Percentiles rank a stretch among this genome's conserved stretches.
These are phyloP conservation scores for Mucuna pruriens DNA, from an alignment of 306 rosid species.

Conservation along the genomic window DNA sequence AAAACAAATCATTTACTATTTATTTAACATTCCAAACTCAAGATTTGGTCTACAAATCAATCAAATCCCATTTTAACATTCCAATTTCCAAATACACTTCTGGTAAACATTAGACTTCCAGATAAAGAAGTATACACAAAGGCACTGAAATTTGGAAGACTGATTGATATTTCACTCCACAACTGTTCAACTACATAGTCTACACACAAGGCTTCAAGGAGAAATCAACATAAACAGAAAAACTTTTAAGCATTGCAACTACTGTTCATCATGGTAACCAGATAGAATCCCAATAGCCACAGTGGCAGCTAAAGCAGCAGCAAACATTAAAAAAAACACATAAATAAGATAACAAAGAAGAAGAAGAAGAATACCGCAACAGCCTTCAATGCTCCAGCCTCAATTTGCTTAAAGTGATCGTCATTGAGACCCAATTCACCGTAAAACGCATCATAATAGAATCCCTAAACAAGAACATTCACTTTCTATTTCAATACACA, in stretches of 20 bases:
- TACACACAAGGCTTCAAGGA: not conserved
- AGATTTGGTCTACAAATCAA: not conserved
- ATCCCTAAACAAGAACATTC: constrained; percentile 66
- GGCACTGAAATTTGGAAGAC: not conserved
- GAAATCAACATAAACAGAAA: constrained; percentile 10
- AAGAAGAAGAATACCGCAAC: constrained; percentile 59
- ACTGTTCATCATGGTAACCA: not conserved
- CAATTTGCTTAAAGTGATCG: constrained; percentile 84
- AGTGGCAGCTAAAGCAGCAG: not conserved
- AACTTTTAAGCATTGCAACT: not conserved
- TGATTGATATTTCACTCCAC: not conserved
- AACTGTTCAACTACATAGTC: not conserved
- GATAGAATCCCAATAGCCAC: not conserved
- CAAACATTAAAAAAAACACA: not conserved
- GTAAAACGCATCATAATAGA: constrained; percentile 91
- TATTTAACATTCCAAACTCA: not conserved
- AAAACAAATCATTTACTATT: not conserved
- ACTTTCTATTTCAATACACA: not conserved
- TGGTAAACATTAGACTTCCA: constrained; percentile 14
- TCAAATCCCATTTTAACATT: not conserved
- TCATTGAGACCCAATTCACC: constrained; percentile 93
- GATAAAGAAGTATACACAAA: constrained; percentile 6
- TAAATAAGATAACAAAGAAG: not conserved
- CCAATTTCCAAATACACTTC: not conserved
- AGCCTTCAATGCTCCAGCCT: constrained; percentile 71